Conservation (phyloP, 1,284 basidiomycete genomes). For the Papiliotrema fonsecae region DNA sequence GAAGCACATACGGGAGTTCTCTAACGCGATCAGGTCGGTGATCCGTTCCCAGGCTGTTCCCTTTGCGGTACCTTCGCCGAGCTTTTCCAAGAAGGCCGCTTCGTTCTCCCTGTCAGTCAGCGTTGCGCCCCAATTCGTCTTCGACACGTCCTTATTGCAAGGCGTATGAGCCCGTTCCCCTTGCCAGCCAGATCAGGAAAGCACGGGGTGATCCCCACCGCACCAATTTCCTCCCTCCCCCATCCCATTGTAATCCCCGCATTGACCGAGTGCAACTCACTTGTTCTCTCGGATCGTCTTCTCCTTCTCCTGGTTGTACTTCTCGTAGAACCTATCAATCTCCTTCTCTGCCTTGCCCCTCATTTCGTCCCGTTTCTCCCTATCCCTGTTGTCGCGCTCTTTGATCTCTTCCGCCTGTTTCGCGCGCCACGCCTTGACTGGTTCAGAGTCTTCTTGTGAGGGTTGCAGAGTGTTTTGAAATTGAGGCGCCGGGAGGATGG, state of each 20-base stretch:
- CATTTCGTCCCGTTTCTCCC: constrained; percentile 75
- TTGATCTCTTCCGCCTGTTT: constrained; percentile 81
- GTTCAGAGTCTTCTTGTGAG: constrained; percentile 76
- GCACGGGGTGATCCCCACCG: too few relatives aligned
- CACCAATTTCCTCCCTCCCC: neutral
- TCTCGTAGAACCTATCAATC: constrained; percentile 95
- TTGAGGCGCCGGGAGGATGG: constrained; percentile 56
- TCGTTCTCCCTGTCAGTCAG: constrained; percentile 69
- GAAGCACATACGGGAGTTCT: constrained; percentile 76
- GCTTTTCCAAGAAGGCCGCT: constrained; percentile 67
- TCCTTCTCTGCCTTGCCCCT: constrained; percentile 82
- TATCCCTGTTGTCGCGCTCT: constrained; percentile 71
- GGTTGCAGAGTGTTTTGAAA: constrained; percentile 42
- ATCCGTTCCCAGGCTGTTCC: constrained; percentile 98
- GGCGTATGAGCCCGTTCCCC: too few relatives aligned
- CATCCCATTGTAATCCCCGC: neutral
- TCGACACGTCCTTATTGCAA: neutral
- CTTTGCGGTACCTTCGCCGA: constrained; percentile 72
- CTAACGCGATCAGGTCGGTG: constrained; percentile 75
- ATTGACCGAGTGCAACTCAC: constrained; percentile 52
- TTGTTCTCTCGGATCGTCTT: constrained; percentile 93
- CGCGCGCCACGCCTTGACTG: constrained; percentile 84
- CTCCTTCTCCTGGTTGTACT: constrained; percentile 89
- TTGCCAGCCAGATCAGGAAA: too few relatives aligned
- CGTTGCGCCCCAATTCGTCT: neutral